phyloP scores from a whole-genome alignment of 176 grass and related monocot genomes.

The Cenchrus americanus region DNA sequence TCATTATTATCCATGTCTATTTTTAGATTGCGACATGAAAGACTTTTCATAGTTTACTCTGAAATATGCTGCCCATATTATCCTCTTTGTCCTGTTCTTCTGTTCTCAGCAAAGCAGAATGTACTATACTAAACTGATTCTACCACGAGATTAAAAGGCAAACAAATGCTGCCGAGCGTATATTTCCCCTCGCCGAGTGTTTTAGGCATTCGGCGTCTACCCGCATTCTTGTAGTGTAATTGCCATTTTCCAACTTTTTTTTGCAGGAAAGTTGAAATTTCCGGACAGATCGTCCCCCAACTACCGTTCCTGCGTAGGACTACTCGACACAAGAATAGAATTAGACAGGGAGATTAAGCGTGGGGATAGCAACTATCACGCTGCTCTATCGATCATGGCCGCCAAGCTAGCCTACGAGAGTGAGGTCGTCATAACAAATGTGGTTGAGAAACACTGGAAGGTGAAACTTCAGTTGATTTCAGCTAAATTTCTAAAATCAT shows the following conservation, averaged over 20 bases:
- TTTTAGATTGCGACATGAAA: not conserved
- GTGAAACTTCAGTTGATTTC: constrained; percentile 15
- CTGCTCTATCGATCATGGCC: constrained; percentile 79
- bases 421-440: constrained; percentile 45
- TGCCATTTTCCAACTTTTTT: constrained; percentile 2
- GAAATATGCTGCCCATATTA: not conserved
- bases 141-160: not conserved
- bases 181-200: too few species aligned
- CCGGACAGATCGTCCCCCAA: constrained; percentile 53
- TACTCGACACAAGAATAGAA: constrained; percentile 64
- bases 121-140: too few species aligned
- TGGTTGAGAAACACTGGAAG: constrained; percentile 61
- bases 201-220: too few species aligned
- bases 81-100: not conserved
- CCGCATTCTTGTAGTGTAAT: too few species aligned
- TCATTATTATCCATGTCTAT: not conserved
- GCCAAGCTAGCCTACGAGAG: constrained; percentile 84
- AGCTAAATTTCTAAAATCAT: not conserved
- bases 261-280: constrained; percentile 56
- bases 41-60: not conserved
- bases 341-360: constrained; percentile 65
- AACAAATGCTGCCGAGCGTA: not conserved
- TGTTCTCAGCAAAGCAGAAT: not conserved
- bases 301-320: constrained; percentile 59
- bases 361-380: constrained; percentile 55